Conservation (phyloP, 192 early-diverging fungal genomes). For the Chytriomyces sp. region DNA sequence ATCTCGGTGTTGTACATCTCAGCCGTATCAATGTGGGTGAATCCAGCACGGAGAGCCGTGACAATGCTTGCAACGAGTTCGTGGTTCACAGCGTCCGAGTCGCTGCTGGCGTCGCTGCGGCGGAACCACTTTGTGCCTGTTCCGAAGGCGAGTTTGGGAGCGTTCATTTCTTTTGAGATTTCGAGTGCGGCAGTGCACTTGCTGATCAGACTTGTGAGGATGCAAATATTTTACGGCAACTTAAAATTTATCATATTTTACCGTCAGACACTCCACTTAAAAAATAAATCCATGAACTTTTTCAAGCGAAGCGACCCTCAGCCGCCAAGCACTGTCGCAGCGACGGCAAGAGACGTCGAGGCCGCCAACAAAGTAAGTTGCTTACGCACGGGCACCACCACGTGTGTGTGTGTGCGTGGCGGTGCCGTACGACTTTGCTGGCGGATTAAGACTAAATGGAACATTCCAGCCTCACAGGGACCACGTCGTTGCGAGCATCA, state of each 20-base stretch:
- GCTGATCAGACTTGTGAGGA: too few relatives aligned
- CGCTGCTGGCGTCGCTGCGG: conserved; percentile 4
- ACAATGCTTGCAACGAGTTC: conserved; percentile 32
- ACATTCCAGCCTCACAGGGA: conserved; percentile 2
- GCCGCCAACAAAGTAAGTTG: conserved; percentile 12
- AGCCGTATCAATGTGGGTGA: conserved; percentile 62
- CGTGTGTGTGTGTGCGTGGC: too few relatives aligned
- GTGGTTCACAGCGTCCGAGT: conserved; percentile 15
- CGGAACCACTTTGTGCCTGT: conserved; percentile 42
- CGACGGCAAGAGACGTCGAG: background rate
- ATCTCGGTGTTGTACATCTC: conserved; percentile 69
- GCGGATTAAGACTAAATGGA: background rate
- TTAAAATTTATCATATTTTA: too few relatives aligned
- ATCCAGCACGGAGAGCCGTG: conserved; percentile 36
- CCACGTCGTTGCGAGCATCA: conserved; percentile 5
- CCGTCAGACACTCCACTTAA: background rate
- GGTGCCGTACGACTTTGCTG: background rate
- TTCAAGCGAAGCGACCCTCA: conserved; percentile 1
- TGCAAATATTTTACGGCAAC: too few relatives aligned
- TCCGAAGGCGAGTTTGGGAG: conserved; percentile 40
- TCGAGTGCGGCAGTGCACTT: too few relatives aligned
- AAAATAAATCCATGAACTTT: background rate
- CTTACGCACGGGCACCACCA: too few relatives aligned
- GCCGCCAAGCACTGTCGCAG: background rate
- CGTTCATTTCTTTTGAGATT: conserved; percentile 6